phyloP scores from a whole-genome alignment of 2,329 filamentous ascomycete genomes.

The Bipolaris cookei region DNA sequence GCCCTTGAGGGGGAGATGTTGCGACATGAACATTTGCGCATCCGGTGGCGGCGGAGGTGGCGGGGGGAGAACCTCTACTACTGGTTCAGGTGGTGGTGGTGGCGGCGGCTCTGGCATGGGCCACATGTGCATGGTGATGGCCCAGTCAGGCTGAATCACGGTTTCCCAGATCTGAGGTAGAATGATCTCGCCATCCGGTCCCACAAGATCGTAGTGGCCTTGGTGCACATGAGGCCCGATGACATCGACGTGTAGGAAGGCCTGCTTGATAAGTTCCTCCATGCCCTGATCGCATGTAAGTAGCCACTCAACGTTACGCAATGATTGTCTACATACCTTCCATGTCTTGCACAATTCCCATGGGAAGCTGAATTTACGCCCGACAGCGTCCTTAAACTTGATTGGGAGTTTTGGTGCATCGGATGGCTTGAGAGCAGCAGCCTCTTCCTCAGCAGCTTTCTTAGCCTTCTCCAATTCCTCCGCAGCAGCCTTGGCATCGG shows the following conservation, averaged over 20 bases:
- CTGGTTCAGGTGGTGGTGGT: slow-evolving; percentile 19
- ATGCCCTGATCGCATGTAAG: slow-evolving; percentile 73
- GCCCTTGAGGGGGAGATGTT: slow-evolving; percentile 20
- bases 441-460: slow-evolving; percentile 56
- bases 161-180: slow-evolving; percentile 58
- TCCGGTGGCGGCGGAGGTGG: slow-evolving; percentile 26
- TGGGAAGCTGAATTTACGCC: slow-evolving; percentile 40
- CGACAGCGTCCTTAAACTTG: slow-evolving; percentile 43
- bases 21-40: slow-evolving; percentile 21
- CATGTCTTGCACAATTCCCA: slow-evolving; percentile 39
- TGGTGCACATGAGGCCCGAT: slow-evolving; percentile 55
- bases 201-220: slow-evolving; percentile 57
- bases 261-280: slow-evolving; percentile 58
- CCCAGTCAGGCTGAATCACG: slow-evolving; percentile 56
- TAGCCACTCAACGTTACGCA: background rate
- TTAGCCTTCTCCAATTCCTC: slow-evolving; percentile 56
- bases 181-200: slow-evolving; percentile 58
- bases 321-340: slow-evolving; percentile 50
- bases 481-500: slow-evolving; percentile 52
- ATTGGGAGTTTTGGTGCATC: slow-evolving; percentile 56
- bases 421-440: slow-evolving; percentile 51
- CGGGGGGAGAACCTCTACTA: slow-evolving; percentile 15
- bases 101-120: slow-evolving; percentile 50
- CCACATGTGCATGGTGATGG: slow-evolving; percentile 59
- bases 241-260: slow-evolving; percentile 56